Evolutionary conservation across 2,329 filamentous ascomycete species (phyloP).

Genomic region (Paraconiothyrium brasiliense): DNA sequence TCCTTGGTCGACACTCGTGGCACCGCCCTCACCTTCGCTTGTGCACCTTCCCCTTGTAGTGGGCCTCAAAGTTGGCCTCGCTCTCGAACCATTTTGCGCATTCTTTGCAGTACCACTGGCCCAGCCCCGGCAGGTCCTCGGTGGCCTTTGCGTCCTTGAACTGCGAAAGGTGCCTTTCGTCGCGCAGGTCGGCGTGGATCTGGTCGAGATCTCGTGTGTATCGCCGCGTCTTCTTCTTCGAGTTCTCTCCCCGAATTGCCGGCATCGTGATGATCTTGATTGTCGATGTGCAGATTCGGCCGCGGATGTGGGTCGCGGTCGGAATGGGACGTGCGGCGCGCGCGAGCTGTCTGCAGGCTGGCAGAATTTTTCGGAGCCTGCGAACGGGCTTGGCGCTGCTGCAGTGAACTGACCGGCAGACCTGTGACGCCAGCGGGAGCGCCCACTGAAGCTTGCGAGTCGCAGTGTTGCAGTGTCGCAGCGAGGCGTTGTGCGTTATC

Average conservation of each 20-base stretch:
- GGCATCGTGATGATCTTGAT: slow-evolving; percentile 53
- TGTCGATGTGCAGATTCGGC: slow-evolving; percentile 19
- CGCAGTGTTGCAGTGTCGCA: not conserved
- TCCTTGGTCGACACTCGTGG: not conserved
- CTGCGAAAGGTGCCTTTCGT: slow-evolving; percentile 79
- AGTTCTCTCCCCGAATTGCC: slow-evolving; percentile 59
- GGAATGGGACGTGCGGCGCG: slow-evolving; percentile 34
- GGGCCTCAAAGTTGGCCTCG: slow-evolving; percentile 76
- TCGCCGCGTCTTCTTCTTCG: slow-evolving; percentile 59
- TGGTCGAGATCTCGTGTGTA: slow-evolving; percentile 86
- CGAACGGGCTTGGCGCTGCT: slow-evolving; percentile 25
- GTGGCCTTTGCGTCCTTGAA: slow-evolving; percentile 80
- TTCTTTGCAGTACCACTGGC: slow-evolving; percentile 86
- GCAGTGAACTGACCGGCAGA: slow-evolving; percentile 35
- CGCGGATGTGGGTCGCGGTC: slow-evolving; percentile 30
- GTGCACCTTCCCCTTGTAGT: slow-evolving; percentile 89
- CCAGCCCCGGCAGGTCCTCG: slow-evolving; percentile 89
- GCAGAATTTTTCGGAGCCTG: slow-evolving; percentile 30
- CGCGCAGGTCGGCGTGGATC: slow-evolving; percentile 82
- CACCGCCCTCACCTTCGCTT: slow-evolving; percentile 76
- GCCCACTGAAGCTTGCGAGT: not conserved
- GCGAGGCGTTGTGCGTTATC: slow-evolving; percentile 10
- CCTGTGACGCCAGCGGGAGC: slow-evolving; percentile 11
- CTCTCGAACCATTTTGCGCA: slow-evolving; percentile 98
- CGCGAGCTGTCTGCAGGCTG: slow-evolving; percentile 38